Conservation (phyloP, 2,329 filamentous ascomycete genomes). For the Arthroderma uncinatum region DNA sequence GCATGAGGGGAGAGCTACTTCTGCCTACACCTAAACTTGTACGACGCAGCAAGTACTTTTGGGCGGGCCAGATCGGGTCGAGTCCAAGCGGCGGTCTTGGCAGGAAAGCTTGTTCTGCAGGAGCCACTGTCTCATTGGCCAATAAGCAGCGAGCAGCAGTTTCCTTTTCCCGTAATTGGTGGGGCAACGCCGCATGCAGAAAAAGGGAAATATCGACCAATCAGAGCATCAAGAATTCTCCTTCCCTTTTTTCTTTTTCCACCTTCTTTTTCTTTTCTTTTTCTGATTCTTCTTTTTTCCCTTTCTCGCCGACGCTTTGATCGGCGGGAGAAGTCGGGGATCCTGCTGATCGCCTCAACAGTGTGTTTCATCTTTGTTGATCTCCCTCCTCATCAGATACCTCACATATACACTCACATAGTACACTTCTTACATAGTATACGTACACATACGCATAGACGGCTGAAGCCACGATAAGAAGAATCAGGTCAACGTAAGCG, state of each 20-base stretch:
- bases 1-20: background rate
- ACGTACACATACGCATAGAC: background rate
- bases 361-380: constrained; percentile 3
- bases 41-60: background rate
- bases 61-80: background rate
- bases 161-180: background rate
- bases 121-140: background rate
- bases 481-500: constrained; percentile 3
- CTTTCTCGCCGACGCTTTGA: background rate
- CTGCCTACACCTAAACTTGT: background rate
- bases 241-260: background rate
- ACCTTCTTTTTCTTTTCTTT: too few relatives aligned
- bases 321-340: constrained; percentile 2
- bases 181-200: background rate
- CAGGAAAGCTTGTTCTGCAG: background rate
- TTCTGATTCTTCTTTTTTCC: background rate
- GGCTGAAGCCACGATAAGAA: background rate
- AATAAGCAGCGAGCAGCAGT: background rate
- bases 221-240: background rate
- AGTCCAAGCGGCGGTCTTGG: background rate
- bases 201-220: background rate
- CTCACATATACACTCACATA: background rate
- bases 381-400: background rate
- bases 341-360: background rate
- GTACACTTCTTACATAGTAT: background rate